Conservation (phyloP, 768 basidiomycete genomes). For the Trametes punicea region DNA sequence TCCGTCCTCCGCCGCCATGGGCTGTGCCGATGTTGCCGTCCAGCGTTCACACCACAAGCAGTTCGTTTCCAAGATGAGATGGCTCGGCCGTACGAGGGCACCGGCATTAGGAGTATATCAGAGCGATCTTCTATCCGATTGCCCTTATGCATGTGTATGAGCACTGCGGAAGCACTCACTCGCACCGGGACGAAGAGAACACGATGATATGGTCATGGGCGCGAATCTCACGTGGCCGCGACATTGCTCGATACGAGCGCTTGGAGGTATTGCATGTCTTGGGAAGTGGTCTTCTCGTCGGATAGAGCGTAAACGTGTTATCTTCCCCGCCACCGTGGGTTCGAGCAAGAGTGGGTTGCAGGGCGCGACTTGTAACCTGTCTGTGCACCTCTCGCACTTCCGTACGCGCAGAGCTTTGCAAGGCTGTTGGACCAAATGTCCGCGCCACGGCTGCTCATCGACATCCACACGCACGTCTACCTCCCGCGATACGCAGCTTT, state of each 20-base stretch:
- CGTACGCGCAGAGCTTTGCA: neutral
- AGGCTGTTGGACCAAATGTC: conserved; percentile 1
- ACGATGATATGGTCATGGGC: neutral
- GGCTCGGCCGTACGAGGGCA: too few relatives aligned
- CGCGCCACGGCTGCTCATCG: conserved; percentile 49
- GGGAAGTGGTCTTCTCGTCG: neutral
- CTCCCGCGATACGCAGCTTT: conserved; percentile 74
- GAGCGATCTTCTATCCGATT: too few relatives aligned
- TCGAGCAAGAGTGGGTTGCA: too few relatives aligned
- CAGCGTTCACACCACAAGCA: too few relatives aligned
- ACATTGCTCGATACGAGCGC: conserved; percentile 5
- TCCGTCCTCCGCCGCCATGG: too few relatives aligned
- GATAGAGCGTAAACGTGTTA: neutral
- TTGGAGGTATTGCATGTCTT: neutral
- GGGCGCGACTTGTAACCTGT: too few relatives aligned
- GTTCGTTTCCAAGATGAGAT: too few relatives aligned
- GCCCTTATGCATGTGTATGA: too few relatives aligned
- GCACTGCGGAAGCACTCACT: too few relatives aligned
- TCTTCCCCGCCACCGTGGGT: neutral
- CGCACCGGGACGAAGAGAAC: neutral
- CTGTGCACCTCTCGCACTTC: neutral
- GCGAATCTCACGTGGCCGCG: conserved; percentile 14
- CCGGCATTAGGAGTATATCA: too few relatives aligned
- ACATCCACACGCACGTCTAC: conserved; percentile 86
- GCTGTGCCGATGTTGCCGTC: too few relatives aligned